A percentile compares a stretch with the other conserved stretches of the same genome.
Conservation (phyloP, 257 asterid species). For the Gentiana dahurica region DNA sequence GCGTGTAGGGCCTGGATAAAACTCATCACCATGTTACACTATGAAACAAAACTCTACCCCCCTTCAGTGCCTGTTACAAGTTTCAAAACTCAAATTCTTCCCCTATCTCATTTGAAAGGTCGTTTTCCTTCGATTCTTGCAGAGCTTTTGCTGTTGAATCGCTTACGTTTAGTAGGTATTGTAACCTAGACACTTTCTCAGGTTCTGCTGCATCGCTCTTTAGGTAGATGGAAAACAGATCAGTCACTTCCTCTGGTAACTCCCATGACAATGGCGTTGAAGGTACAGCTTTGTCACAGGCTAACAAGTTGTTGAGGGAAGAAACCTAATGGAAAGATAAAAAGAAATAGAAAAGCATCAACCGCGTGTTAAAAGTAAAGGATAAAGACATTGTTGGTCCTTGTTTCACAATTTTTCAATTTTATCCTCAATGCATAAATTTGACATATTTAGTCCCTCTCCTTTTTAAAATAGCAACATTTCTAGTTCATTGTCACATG, state of each 20-base stretch:
- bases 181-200: constrained; percentile 60
- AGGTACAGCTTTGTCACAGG: constrained; percentile 94
- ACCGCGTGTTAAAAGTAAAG: background rate
- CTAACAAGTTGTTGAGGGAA: constrained; percentile 79
- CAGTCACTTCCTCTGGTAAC: constrained; percentile 63
- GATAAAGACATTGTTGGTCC: background rate
- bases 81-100: constrained; percentile 51
- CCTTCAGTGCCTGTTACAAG: background rate
- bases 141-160: constrained; percentile 65
- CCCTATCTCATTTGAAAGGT: constrained; percentile 24
- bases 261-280: constrained; percentile 77
- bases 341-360: constrained; percentile 1
- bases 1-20: too few relatives aligned
- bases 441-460: too few relatives aligned
- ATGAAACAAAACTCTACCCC: too few relatives aligned
- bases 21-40: too few relatives aligned
- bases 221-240: constrained; percentile 55
- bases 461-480: too few relatives aligned
- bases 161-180: constrained; percentile 70
- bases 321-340: constrained; percentile 40
- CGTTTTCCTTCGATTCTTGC: constrained; percentile 39
- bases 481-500: too few relatives aligned
- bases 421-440: too few relatives aligned
- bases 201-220: constrained; percentile 39
- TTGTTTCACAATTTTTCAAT: too few relatives aligned